Evolutionary conservation across 352 stramenopile genomes (phyloP), one percentile per base, ranked within the genome.

Genomic region (Poterioochromonas sp.): DNA sequence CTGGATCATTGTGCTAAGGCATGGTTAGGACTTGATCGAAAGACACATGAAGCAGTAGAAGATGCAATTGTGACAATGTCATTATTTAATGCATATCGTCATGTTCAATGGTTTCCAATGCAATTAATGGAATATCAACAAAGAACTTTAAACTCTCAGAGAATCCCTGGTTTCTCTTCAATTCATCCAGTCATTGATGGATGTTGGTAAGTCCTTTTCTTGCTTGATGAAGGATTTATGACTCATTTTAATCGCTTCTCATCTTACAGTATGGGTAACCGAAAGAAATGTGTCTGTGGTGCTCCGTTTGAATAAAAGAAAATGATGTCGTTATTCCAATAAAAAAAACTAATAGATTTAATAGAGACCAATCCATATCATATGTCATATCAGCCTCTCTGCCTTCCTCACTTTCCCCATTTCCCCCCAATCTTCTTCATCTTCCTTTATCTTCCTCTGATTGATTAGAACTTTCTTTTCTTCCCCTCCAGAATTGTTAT

Each of bases 71-170:
- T 74, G 1, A 15, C 65, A 26, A 74, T 74, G 65, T 32, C 39
- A 12, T 37, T 74, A 54, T 74, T 74, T n/a, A 74, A 74, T 39
- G n/a, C n/a, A 12, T 74, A 74, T 39, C 20, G 20, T 74, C 8
- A 1, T 53, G 39, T 74, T 12, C 65, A 74, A 74, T 40, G n/a
- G 20, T 18, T 54, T 35, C 35, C 40, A 12, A 32, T 32, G 3
- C 5, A 34, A 35, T 26, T 74, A 18, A 34, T 44, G 11, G 5
- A 74, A 51, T 40, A 54, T 2, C 65, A 54, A 58, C 5, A 18
- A 15, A 22, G 3, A 18, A 74, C 65, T 34, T 39, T 74, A 39
- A 11, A 15, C 11, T 11, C 65, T 26, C 65, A 34, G 22, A 29
- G 37, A 18, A n/a, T 58, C 1, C 39, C 40, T 15, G 41, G 65